phyloP scores from a whole-genome alignment of 2,329 filamentous ascomycete species.

The Rachicladosporium sp. region DNA sequence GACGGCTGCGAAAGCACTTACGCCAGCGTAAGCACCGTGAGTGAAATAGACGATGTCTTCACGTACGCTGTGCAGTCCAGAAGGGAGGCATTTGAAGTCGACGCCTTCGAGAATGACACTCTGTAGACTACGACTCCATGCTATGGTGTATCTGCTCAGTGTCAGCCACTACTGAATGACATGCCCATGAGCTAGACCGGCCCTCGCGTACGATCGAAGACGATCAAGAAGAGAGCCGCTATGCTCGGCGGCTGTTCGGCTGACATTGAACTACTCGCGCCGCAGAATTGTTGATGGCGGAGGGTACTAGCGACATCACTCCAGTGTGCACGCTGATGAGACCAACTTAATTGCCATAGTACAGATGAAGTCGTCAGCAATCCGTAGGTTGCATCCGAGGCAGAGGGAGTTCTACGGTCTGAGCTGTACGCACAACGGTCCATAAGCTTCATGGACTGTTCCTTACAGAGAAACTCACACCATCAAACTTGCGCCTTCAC shows the following conservation, averaged over 20 bases:
- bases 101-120: slow-evolving; percentile 63
- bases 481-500: background rate
- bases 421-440: too few relatives aligned
- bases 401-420: too few relatives aligned
- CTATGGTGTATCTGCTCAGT: slow-evolving; percentile 55
- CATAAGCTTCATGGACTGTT: background rate
- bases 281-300: background rate
- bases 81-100: slow-evolving; percentile 93
- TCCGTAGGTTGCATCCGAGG: too few relatives aligned
- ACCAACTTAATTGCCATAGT: background rate
- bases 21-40: slow-evolving; percentile 63
- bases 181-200: slow-evolving; percentile 8
- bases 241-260: slow-evolving; percentile 14
- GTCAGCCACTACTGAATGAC: background rate
- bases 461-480: background rate
- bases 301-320: background rate
- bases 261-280: too few relatives aligned
- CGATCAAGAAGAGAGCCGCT: slow-evolving; percentile 23
- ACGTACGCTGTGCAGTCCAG: slow-evolving; percentile 76
- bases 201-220: slow-evolving; percentile 28
- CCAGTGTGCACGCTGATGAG: background rate
- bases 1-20: slow-evolving; percentile 83
- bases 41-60: slow-evolving; percentile 89
- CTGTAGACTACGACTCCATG: slow-evolving; percentile 66
- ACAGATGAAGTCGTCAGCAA: too few relatives aligned